These are phyloP conservation scores for Cyberlindnera galapagoensis DNA, from an alignment of 805 yeast species.

Conservation along the genomic window DNA sequence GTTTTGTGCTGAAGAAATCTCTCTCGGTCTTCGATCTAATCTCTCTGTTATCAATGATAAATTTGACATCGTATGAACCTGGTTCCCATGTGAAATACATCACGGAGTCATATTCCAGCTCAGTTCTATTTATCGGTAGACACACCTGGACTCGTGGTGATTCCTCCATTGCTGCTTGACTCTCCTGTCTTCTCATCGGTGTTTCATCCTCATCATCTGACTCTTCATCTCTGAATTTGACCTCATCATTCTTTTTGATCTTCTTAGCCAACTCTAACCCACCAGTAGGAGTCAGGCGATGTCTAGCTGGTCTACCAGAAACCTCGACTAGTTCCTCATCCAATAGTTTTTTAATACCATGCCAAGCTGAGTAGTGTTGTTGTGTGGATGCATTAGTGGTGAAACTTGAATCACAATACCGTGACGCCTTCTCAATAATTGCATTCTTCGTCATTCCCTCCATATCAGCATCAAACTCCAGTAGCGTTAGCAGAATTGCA, in stretches of 20 bases:
- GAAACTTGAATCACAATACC: constrained; percentile 54
- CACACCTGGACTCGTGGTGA: not conserved
- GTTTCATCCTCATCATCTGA: not conserved
- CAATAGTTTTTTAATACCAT: constrained; percentile 53
- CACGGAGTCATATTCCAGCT: constrained; percentile 2
- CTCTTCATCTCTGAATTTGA: constrained; percentile 24
- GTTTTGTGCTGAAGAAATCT: constrained; percentile 55
- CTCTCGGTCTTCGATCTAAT: constrained; percentile 62
- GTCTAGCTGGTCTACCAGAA: constrained; percentile 53
- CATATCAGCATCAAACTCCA: constrained; percentile 37
- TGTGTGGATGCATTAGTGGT: constrained; percentile 50
- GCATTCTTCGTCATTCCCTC: constrained; percentile 62
- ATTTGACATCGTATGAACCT: constrained; percentile 49
- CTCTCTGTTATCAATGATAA: constrained; percentile 79
- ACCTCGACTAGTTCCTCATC: constrained; percentile 51
- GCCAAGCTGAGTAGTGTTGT: constrained; percentile 74
- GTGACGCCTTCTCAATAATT: constrained; percentile 46
- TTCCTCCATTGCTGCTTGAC: constrained; percentile 1
- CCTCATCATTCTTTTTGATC: constrained; percentile 41
- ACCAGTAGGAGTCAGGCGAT: constrained; percentile 59
- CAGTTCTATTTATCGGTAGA: constrained; percentile 5
- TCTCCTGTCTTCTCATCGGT: constrained; percentile 1
- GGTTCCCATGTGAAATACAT: constrained; percentile 49
- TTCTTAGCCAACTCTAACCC: constrained; percentile 59
- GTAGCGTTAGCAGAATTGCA: constrained; percentile 63